Evolutionary conservation across 1,284 basidiomycete species (phyloP), one percentile per base, ranked within the genome.

Genomic region (Fistulinella cinereoalba): DNA sequence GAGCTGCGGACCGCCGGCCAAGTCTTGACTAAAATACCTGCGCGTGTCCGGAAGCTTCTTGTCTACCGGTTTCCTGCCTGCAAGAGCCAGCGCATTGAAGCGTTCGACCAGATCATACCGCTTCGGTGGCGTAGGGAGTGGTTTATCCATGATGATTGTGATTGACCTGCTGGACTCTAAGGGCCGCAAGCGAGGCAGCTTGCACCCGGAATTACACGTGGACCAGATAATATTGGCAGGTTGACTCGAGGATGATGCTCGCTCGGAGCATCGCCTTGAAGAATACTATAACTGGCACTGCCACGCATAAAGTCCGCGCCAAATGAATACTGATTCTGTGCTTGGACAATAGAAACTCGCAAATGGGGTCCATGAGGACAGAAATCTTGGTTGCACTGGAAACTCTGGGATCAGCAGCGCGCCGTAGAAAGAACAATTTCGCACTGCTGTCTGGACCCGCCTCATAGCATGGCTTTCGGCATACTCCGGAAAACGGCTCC

Each of bases 71-170:
- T 42, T 49, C 18, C 52, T 55, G 34, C 54, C 57, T 0, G 59
- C 51, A 3, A 73, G 55, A 1, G 62, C 58, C 28, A 81, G 61
- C 1, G 64, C 62, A 21, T 67, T 58, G 56, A 79, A 72, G 18
- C 62, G 52, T 44, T 72, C 56, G 19, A 66, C 55, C 43, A 80
- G 61, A 44, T 71, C 61, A 47, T 43, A 51, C 40, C 37, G 51
- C 37, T 43, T 62, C 12, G 55, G 55, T 6, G 37, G 55, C 16
- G 47, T 10, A 5, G 51, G 54, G 31, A 45, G 55, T 33, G 49
- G 56, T 41, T 27, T 54, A 44, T 44, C 59, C 56, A 68, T 67
- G 54, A 40, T 54, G 45, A 44, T 10, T 36, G 24, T 37, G 32
- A 22, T 16, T 9, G 41, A 47, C 23, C 46, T 48, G 6, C 8